phyloP scores from a whole-genome alignment of 192 early-diverging fungal species.

The Rhizophagus clarus region DNA sequence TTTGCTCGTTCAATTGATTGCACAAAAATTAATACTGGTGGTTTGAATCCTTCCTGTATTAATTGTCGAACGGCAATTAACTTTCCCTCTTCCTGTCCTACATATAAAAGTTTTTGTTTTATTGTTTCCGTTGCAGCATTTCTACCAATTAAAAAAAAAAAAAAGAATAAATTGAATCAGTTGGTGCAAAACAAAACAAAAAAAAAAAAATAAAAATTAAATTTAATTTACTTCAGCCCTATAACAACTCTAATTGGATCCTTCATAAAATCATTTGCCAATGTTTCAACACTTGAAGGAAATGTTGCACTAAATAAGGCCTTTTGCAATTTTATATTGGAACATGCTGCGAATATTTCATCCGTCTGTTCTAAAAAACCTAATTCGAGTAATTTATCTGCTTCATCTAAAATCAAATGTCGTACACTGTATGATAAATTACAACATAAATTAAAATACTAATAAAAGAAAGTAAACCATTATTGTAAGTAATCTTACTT shows the following conservation, averaged over 20 bases:
- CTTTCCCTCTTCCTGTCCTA: conserved; percentile 94
- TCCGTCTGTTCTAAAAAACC: conserved; percentile 89
- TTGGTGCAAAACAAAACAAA: neutral
- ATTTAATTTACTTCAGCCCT: conserved; percentile 69
- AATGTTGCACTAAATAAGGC: conserved; percentile 94
- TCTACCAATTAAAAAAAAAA: conserved; percentile 36
- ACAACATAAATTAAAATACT: neutral
- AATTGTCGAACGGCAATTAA: conserved; percentile 89
- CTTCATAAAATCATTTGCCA: conserved; percentile 91
- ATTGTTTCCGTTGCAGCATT: conserved; percentile 93
- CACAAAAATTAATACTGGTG: conserved; percentile 94
- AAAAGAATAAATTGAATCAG: too few relatives aligned
- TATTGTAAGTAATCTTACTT: conserved; percentile 41
- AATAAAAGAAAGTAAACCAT: neutral
- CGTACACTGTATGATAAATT: neutral
- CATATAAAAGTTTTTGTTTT: conserved; percentile 86
- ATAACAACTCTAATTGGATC: conserved; percentile 87
- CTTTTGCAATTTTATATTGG: conserved; percentile 71
- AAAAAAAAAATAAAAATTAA: neutral
- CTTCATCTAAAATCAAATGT: conserved; percentile 72
- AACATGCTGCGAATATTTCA: conserved; percentile 86
- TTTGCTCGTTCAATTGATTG: conserved; percentile 97
- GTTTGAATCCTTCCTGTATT: conserved; percentile 80
- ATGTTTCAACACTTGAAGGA: conserved; percentile 84
- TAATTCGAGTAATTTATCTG: conserved; percentile 78